Evolutionary conservation across 2,329 filamentous ascomycete species (phyloP), one percentile per base, ranked within the genome.

Genomic region (Drechslera avenae): DNA sequence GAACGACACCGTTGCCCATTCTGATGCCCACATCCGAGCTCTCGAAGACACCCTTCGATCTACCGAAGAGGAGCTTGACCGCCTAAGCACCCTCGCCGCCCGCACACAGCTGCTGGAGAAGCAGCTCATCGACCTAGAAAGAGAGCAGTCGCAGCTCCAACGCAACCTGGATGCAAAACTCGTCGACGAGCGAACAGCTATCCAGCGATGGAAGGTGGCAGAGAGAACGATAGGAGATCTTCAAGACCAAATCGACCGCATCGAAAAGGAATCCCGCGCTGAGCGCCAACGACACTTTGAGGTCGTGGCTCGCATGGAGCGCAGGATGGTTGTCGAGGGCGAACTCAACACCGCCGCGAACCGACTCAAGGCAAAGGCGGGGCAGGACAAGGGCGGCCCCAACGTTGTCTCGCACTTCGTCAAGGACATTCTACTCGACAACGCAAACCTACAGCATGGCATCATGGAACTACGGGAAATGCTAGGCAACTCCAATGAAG

Each of bases 361-460:
- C 26, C 83, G 91, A 46, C 79, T 96, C 45, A 91, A 91, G 3
- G 90, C 88, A 59, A 85, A 85, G 2, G 76, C 89, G 33, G 81
- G 81, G 3, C 80, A 82, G 3, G 80, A 83, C 23, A 83, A 83
- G 59, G 78, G 77, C 48, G 81, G 83, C 8, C 85, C 80, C 54
- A 86, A 80, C 50, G 90, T 96, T 31, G 90, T 97, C n/a, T 92
- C 90, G 16, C 90, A 95, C 68, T 97, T 99, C 63, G 94, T 99
- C 48, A 91, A 92, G 61, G 94, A 97, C 71, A 89, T 99, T 48
- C 79, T 99, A 14, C 88, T 96, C 66, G 94, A 99, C 72, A 99
- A 99, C 68, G 91, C 92, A 8, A 96, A 91, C 62, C 78, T 99
- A 36, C 94, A 99, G 72, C 82, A 94, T 56, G 91, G 91, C 13